These are phyloP conservation scores for Syzygium oleosum DNA, from an alignment of 345 rosid genomes.

Conservation along the genomic window DNA sequence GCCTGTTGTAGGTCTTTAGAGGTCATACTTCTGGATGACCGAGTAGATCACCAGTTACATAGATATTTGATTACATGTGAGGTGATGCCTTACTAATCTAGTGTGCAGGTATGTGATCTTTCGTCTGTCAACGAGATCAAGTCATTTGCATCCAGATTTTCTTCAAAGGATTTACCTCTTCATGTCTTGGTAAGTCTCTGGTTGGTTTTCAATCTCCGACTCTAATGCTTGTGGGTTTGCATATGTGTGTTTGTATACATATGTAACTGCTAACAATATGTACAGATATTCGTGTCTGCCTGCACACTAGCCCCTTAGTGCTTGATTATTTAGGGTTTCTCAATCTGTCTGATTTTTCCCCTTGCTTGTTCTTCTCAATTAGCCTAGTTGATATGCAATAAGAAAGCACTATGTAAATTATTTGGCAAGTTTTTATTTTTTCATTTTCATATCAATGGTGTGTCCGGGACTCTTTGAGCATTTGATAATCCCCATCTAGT, in stretches of 20 bases:
- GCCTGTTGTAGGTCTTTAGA: neutral
- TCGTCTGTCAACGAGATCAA: conserved; percentile 66
- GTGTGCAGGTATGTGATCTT: conserved; percentile 80
- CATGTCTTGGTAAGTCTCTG: conserved; percentile 52
- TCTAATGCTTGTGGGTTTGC: neutral
- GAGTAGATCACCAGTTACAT: neutral
- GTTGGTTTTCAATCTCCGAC: neutral
- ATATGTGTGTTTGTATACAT: neutral
- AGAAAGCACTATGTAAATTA: neutral
- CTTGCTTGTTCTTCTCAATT: neutral
- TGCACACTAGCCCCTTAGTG: neutral
- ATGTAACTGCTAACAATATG: neutral
- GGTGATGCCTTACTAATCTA: neutral
- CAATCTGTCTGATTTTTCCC: neutral
- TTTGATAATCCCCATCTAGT: neutral
- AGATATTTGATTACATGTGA: neutral
- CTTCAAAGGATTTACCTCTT: conserved; percentile 60
- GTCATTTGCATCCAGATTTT: conserved; percentile 72
- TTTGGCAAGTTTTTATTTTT: neutral
- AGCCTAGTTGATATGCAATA: neutral
- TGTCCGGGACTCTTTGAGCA: neutral
- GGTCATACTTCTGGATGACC: neutral
- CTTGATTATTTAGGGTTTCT: neutral
- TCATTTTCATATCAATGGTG: neutral
- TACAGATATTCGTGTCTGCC: neutral